Evolutionary conservation across 805 yeast species (phyloP).

Genomic region (Pichia nakasei): DNA sequence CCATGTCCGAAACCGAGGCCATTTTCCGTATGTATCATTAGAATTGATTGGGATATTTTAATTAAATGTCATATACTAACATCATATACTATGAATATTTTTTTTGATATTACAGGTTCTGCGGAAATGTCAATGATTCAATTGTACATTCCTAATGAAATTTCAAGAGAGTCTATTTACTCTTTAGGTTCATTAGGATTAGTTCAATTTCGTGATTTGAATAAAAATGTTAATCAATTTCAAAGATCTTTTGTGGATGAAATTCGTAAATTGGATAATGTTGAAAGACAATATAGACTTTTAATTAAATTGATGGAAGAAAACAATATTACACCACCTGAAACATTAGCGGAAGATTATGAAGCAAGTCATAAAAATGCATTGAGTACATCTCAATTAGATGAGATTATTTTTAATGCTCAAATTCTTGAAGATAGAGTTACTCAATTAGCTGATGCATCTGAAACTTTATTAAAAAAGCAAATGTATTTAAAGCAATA

Average conservation of each 20-base stretch:
- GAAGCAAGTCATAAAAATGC: slow-evolving; percentile 13
- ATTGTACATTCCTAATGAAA: slow-evolving; percentile 84
- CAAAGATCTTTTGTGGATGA: slow-evolving; percentile 90
- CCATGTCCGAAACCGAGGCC: slow-evolving; percentile 17
- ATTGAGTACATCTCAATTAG: slow-evolving; percentile 41
- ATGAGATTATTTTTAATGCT: slow-evolving; percentile 57
- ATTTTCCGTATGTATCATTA: slow-evolving; percentile 23
- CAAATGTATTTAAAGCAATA: slow-evolving; percentile 64
- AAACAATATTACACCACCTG: slow-evolving; percentile 17
- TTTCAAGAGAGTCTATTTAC: slow-evolving; percentile 74
- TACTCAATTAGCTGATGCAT: slow-evolving; percentile 58
- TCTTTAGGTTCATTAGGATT: slow-evolving; percentile 81
- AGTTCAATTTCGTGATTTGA: slow-evolving; percentile 85
- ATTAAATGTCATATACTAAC: not conserved
- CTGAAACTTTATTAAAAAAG: slow-evolving; percentile 51
- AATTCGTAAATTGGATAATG: slow-evolving; percentile 73
- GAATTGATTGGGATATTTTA: too few species aligned
- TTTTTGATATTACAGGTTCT: slow-evolving; percentile 43
- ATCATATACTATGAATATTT: not conserved
- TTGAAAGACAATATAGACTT: slow-evolving; percentile 73
- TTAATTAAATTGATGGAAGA: slow-evolving; percentile 43
- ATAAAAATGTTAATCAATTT: slow-evolving; percentile 73
- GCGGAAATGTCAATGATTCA: slow-evolving; percentile 97
- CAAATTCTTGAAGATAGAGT: slow-evolving; percentile 67
- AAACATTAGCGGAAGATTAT: slow-evolving; percentile 18